Evolutionary conservation across 805 yeast genomes (phyloP), one percentile per base, ranked within the genome.

Genomic region (Wickerhamiella allomyrinae): DNA sequence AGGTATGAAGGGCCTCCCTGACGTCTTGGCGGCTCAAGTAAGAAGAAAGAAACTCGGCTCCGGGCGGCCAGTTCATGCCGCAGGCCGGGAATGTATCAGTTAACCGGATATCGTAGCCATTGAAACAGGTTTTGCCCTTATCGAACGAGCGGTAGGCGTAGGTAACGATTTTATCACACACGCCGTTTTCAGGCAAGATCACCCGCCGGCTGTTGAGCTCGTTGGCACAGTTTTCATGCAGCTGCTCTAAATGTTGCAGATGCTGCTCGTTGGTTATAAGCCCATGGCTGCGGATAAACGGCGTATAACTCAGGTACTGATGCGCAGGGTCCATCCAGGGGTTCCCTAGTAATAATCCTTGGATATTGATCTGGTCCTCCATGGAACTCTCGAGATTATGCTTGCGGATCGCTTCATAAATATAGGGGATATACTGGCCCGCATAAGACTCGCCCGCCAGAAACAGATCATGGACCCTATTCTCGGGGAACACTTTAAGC

Each of bases 401-500:
- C 2, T 67, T 62, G 38, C 74, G 51, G 5, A 89, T 66, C 1
- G 73, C 75, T 29, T 71, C 65, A 0, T 89, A 93, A 46, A 87
- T 73, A 58, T 80, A 83, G 0, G 98, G 97, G 41, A 91, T 81
- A 57, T 85, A 91, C 58, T 91, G 96, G 17, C 98, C 98, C 1
- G 97, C 97, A 62, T 80, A 91, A 49, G 94, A 82, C 64, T 91
- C 98, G 23, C 98, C 98, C 0, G 95, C 94, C 25, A 91, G 60
- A 49, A 76, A 74, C 2, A 91, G 63, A 22, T 83, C 80, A 46
- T 79, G 76, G 5, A 53, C 51, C 2, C 57, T 47, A 50, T 82
- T 84, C 38, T 80, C 76, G 0, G 95, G 94, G 58, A 89, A 89
- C 3, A 76, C 56, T 42, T 67, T 65, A 50, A 72, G 78, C 61